Evolutionary conservation across 768 basidiomycete genomes (phyloP), one percentile per base, ranked within the genome.

Genomic region (Nevesoporus exiguus): DNA sequence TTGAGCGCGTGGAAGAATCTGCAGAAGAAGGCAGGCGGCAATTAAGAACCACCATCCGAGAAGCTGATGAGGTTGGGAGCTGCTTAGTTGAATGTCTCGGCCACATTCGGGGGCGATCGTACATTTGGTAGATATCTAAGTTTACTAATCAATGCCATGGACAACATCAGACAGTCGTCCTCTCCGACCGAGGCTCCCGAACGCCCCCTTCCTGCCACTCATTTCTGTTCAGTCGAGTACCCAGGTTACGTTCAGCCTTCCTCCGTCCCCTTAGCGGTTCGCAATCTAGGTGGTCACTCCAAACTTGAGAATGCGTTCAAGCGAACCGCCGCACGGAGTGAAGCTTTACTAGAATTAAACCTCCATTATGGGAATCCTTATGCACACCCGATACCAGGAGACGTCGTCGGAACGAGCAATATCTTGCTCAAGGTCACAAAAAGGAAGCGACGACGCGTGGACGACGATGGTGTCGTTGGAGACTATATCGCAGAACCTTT

Each of bases 201-300:
- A 36, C 69, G 49, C 19, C 72, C 78, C 2, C 73, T 92, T 2
- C 82, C 85, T 21, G 74, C 79, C 31, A 74, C 76, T 6, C 75
- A 82, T 29, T 88, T 85, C 66, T 88, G 88, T 65, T 87, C 91
- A 5, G 76, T 96, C 56, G 94, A 97, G 69, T 96, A 93, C 73
- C 93, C 93, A 7, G 93, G 93, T 56, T 91, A 92, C 60, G 85
- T 97, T 50, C 72, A 77, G 14, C 71, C 77, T 3, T 66, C 77
- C 1, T 88, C 91, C 31, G 77, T 85, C 5, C 76, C 83, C 0
- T 60, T 76, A 17, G 90, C 86, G 2, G 69, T 93, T 41, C 73
- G 77, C 44, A 83, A 77, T 53, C 76, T 90, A 11, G 91, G 89
- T 3, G 86, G 89, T 5, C 86, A 87, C 60, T 64, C 77, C 25